A percentile compares a stretch with the other conserved stretches of the same genome.
These are phyloP conservation scores for Aureobasidium uvarum DNA, from an alignment of 2,329 filamentous ascomycete species.

Conservation along the genomic window DNA sequence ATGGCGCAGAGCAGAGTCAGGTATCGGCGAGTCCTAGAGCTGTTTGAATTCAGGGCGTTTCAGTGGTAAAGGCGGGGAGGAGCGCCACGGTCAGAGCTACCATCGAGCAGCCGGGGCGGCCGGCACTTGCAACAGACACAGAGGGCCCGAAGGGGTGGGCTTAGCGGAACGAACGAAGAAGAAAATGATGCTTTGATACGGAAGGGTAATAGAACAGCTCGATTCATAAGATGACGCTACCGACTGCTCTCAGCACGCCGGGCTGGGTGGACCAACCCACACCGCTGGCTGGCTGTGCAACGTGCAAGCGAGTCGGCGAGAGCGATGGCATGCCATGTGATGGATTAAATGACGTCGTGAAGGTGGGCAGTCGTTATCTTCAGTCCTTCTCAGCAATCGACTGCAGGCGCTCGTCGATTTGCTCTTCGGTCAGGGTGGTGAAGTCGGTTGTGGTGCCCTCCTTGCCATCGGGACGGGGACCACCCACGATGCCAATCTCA, in stretches of 20 bases:
- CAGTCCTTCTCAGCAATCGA: slow-evolving; percentile 99
- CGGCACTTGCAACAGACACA: slow-evolving; percentile 9
- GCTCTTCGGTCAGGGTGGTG: slow-evolving; percentile 88
- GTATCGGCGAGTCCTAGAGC: slow-evolving; percentile 20
- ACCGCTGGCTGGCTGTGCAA: not conserved
- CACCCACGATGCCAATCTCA: slow-evolving; percentile 95
- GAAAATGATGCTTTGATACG: slow-evolving; percentile 24
- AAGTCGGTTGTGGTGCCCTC: slow-evolving; percentile 78
- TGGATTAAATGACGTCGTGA: slow-evolving; percentile 24
- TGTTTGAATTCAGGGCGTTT: slow-evolving; percentile 13
- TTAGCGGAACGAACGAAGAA: slow-evolving; percentile 17
- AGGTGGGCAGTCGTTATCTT: slow-evolving; percentile 36
- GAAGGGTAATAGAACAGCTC: slow-evolving; percentile 22
- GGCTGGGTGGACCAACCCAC: not conserved
- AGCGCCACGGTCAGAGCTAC: slow-evolving; percentile 27
- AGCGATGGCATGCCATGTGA: slow-evolving; percentile 22
- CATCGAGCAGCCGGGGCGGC: slow-evolving; percentile 7
- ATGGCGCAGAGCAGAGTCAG: slow-evolving; percentile 15
- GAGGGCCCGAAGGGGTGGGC: not conserved
- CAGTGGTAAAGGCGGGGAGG: slow-evolving; percentile 15
- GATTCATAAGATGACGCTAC: slow-evolving; percentile 19
- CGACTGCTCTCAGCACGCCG: slow-evolving; percentile 1
- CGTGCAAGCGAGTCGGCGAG: slow-evolving; percentile 18
- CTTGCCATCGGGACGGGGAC: slow-evolving; percentile 75
- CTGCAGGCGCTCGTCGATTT: slow-evolving; percentile 97